Base-by-base conservation (phyloP, 2,329 filamentous ascomycete species). In the Moelleriella libera region DNA sequence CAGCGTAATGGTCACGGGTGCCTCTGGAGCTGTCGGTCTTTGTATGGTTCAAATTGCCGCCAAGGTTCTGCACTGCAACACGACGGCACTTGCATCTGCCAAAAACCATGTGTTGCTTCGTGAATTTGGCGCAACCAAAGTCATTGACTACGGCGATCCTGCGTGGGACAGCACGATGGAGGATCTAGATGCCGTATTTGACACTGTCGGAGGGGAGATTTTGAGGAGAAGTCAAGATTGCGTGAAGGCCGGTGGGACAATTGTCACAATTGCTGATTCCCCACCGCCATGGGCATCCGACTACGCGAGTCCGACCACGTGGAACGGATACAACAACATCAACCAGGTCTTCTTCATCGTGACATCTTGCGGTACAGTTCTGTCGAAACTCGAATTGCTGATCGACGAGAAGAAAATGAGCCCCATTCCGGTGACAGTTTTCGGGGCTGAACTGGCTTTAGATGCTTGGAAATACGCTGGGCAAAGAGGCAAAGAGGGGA, bases 241-340 rank as follows among this genome's bases (percentile, higher is more conserved):
- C 0, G 53, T 68, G 3, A 61, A 60, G 40, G 45, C 49, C 1
- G 48, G 54, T 10, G 65, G 63, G 0, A 48, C 49, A 0, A 59
- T 67, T 8, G 54, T 68, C 0, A 66, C 65, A 0, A 57, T 68
- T 0, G 62, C 54, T 2, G 64, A 64, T 42, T 62, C 63, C 6
- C 54, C 61, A 0, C 61, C 63, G 0, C 12, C 48, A 0, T 66
- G 63, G 63, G 62, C 61, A 0, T 61, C 58, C n/a, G 54, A 51
- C 0, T 40, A 45, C 3, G 52, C 10, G 14, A 41, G n/a, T n/a
- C 40, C 40, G n/a, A 41, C 40, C 7, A 41, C 2, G 3, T 7
- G 10, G 40, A 4, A 7, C 3, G 40, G 11, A 41, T 9, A n/a
- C 9, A 21, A 7, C 9, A n/a, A 14, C 9, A n/a, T 41, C 7